Percentiles rank a stretch among this genome's conserved stretches.
Evolutionary conservation across 164 flowering plant species (phyloP).

Genomic region (Protea cynaroides): DNA sequence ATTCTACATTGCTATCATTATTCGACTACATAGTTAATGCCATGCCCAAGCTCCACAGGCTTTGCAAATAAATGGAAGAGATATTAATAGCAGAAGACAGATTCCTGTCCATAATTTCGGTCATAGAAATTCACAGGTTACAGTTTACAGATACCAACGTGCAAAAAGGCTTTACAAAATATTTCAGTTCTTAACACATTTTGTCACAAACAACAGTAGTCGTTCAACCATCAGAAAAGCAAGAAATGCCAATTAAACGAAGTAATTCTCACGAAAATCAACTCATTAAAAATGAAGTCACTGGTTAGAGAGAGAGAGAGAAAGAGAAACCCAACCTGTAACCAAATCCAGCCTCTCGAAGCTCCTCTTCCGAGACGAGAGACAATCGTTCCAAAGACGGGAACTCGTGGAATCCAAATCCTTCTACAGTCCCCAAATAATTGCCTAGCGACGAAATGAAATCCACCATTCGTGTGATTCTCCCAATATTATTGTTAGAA

Average conservation of each 20-base stretch:
- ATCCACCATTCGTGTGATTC: conserved; percentile 88
- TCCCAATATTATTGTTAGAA: conserved; percentile 75
- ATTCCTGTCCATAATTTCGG: too few relatives aligned
- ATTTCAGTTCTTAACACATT: too few relatives aligned
- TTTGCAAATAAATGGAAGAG: too few relatives aligned
- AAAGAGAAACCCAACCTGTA: conserved; percentile 48
- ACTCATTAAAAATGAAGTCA: too few relatives aligned
- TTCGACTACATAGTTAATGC: too few relatives aligned
- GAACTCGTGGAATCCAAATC: conserved; percentile 63
- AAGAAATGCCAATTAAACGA: neutral
- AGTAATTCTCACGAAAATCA: too few relatives aligned
- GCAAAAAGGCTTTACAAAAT: too few relatives aligned
- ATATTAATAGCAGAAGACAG: too few relatives aligned
- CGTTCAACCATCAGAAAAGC: neutral
- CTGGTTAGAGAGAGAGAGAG: neutral
- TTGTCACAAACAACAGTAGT: neutral
- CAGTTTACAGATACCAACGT: too few relatives aligned
- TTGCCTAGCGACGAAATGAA: conserved; percentile 58
- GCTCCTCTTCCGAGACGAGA: conserved; percentile 57
- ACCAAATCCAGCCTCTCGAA: conserved; percentile 88
- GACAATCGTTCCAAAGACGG: conserved; percentile 67
- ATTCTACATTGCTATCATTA: too few relatives aligned
- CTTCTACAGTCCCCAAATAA: conserved; percentile 58
- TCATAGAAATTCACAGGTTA: too few relatives aligned
- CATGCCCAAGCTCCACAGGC: too few relatives aligned